Percentiles rank a stretch among this genome's conserved stretches.
Evolutionary conservation across 1,284 basidiomycete genomes (phyloP).

Genomic region (Boletellus deceptivus): DNA sequence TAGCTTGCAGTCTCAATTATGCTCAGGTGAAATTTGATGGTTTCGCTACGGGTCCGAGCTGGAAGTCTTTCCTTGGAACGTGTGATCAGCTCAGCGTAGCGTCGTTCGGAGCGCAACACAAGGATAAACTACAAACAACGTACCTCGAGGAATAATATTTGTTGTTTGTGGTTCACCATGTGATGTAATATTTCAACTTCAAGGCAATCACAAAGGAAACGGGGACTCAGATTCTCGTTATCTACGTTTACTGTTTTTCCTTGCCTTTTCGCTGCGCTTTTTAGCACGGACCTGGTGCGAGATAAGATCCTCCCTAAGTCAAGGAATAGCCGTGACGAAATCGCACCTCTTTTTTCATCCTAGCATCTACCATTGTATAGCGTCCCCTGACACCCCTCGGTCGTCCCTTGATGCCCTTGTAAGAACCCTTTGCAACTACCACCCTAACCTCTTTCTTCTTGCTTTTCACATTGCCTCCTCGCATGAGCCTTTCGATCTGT

Average conservation of each 20-base stretch:
- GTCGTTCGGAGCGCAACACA: conserved; percentile 19
- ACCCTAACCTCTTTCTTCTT: conserved; percentile 85
- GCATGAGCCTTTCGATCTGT: conserved; percentile 91
- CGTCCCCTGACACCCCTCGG: conserved; percentile 95
- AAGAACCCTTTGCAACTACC: conserved; percentile 89
- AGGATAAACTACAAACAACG: conserved; percentile 7
- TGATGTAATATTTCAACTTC: background rate
- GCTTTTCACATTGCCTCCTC: conserved; percentile 67
- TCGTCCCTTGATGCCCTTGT: conserved; percentile 88
- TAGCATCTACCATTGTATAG: conserved; percentile 88
- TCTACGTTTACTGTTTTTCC: conserved; percentile 47
- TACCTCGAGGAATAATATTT: conserved; percentile 16
- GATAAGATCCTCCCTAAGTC: conserved; percentile 6
- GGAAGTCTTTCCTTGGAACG: conserved; percentile 50
- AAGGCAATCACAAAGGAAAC: no score
- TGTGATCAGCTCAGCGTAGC: conserved; percentile 49
- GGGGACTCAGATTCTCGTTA: conserved; percentile 1
- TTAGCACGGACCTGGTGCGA: conserved; percentile 58
- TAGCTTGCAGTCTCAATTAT: conserved; percentile 3
- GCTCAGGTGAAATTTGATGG: conserved; percentile 49
- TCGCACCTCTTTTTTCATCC: conserved; percentile 81
- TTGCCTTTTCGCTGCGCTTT: conserved; percentile 67
- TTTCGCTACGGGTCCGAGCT: conserved; percentile 39
- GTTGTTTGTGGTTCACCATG: background rate
- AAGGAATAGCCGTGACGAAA: background rate